Percentiles rank a stretch among this genome's conserved stretches.
Evolutionary conservation across 768 basidiomycete species (phyloP).

Genomic region (Russula compacta): DNA sequence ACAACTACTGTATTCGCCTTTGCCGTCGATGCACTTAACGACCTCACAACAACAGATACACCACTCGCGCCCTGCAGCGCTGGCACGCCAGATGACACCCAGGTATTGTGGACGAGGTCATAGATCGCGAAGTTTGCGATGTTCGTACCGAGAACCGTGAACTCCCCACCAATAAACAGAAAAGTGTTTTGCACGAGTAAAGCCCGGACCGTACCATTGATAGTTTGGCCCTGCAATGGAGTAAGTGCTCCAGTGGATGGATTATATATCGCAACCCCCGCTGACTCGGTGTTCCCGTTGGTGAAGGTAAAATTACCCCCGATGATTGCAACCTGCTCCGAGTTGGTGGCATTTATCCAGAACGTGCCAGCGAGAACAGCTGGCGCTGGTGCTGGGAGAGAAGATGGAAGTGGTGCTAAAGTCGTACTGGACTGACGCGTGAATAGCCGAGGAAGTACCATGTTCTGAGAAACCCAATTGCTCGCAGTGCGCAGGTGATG

Average conservation of each 20-base stretch:
- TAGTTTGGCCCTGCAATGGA: slow-evolving; percentile 49
- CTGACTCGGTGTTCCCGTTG: slow-evolving; percentile 30
- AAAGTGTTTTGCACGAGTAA: slow-evolving; percentile 60
- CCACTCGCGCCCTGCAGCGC: slow-evolving; percentile 50
- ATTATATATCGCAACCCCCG: slow-evolving; percentile 69
- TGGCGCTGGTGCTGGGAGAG: slow-evolving; percentile 55
- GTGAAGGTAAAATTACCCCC: slow-evolving; percentile 84
- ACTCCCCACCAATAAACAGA: slow-evolving; percentile 82
- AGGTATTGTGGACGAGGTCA: slow-evolving; percentile 54
- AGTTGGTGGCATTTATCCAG: slow-evolving; percentile 74
- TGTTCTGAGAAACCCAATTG: slow-evolving; percentile 40
- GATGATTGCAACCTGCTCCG: slow-evolving; percentile 61
- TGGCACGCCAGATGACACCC: slow-evolving; percentile 52
- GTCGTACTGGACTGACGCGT: slow-evolving; percentile 42
- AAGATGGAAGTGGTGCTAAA: slow-evolving; percentile 44
- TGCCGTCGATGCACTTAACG: slow-evolving; percentile 53
- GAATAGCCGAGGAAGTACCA: slow-evolving; percentile 37
- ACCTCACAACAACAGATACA: slow-evolving; percentile 54
- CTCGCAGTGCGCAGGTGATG: slow-evolving; percentile 30
- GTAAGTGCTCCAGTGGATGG: slow-evolving; percentile 37
- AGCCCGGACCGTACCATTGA: slow-evolving; percentile 71
- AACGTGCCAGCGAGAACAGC: slow-evolving; percentile 80
- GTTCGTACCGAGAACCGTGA: slow-evolving; percentile 47
- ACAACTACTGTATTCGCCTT: slow-evolving; percentile 61
- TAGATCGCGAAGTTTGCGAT: slow-evolving; percentile 73